Conservation (phyloP, 495 filamentous ascomycete species). For the Platismatia glauca region DNA sequence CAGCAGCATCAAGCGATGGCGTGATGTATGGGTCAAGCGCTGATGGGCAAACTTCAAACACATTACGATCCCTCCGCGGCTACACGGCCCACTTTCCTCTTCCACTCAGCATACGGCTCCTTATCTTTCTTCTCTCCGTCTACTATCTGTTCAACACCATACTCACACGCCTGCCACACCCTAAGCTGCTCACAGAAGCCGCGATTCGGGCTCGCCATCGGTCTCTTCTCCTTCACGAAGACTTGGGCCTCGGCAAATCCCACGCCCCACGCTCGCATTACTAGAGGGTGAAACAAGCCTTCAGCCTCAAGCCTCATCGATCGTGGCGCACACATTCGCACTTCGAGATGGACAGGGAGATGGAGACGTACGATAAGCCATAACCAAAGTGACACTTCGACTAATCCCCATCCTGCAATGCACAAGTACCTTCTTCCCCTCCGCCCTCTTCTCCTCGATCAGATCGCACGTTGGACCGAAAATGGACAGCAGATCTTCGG, state of each 20-base stretch:
- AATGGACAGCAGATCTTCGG: slow-evolving; percentile 5
- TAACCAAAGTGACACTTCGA: slow-evolving; percentile 10
- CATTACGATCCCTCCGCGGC: not conserved
- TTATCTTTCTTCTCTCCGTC: slow-evolving; percentile 9
- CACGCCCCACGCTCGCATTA: slow-evolving; percentile 15
- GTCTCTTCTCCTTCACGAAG: slow-evolving; percentile 8
- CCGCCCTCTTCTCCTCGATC: slow-evolving; percentile 6
- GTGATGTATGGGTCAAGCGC: not conserved
- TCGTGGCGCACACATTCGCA: too few species aligned
- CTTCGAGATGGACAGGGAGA: not conserved
- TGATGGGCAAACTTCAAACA: not conserved
- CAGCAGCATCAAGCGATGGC: slow-evolving; percentile 2
- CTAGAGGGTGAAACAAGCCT: not conserved
- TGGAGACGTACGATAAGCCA: slow-evolving; percentile 11
- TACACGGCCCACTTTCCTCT: slow-evolving; percentile 2
- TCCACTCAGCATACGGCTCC: slow-evolving; percentile 11
- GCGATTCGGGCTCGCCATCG: slow-evolving; percentile 8
- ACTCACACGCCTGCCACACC: slow-evolving; percentile 12
- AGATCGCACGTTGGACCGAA: slow-evolving; percentile 2
- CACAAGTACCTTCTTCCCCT: slow-evolving; percentile 7
- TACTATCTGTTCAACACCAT: slow-evolving; percentile 5
- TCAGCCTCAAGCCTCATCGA: not conserved
- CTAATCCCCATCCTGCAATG: slow-evolving; percentile 17
- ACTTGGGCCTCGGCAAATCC: slow-evolving; percentile 2
- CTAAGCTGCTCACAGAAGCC: slow-evolving; percentile 12